These are phyloP conservation scores for Rubia peregrina DNA, from an alignment of 305 asterid species.

Conservation along the genomic window DNA sequence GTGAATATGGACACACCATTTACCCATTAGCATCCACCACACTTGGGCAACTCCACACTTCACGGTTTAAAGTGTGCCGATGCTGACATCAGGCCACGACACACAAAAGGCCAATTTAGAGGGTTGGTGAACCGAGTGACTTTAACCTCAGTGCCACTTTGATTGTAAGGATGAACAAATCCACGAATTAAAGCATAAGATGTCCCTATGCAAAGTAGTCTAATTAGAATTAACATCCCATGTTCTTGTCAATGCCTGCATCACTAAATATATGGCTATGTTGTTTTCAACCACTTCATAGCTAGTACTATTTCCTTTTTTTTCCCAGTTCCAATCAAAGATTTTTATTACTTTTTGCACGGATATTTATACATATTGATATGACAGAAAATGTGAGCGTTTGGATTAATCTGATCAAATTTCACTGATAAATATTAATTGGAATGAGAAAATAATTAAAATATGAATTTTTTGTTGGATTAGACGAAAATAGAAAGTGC, in stretches of 20 bases:
- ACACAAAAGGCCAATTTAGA: background rate
- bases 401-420: no score
- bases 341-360: no score
- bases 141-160: background rate
- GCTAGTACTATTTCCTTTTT: background rate
- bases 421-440: no score
- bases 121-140: background rate
- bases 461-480: no score
- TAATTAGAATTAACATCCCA: background rate
- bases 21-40: background rate
- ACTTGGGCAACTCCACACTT: slow-evolving; percentile 2
- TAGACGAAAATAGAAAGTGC: no score
- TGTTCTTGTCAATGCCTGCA: background rate
- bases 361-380: no score
- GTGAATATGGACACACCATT: slow-evolving; percentile 6
- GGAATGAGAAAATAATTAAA: no score
- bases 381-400: no score
- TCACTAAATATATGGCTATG: background rate
- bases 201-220: background rate
- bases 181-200: background rate
- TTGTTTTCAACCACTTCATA: background rate
- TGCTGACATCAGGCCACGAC: slow-evolving; percentile 7
- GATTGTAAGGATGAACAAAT: background rate
- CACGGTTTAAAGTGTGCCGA: background rate
- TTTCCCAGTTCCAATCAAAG: background rate